phyloP scores from a whole-genome alignment of 1,284 basidiomycete species.

The Pseudozyma flocculosa region DNA sequence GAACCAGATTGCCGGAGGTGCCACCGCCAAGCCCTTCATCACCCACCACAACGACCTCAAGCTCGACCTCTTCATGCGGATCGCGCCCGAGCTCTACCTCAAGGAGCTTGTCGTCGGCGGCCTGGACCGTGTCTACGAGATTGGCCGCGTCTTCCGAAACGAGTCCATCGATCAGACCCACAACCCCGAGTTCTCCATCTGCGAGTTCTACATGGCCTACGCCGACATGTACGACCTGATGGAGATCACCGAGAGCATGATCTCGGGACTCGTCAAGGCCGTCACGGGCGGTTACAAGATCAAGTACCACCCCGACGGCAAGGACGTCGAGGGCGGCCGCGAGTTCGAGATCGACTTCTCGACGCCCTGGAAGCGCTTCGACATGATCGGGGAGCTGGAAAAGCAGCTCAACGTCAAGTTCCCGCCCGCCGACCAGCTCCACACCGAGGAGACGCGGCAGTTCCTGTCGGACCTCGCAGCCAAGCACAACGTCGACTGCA shows the following conservation, averaged over 20 bases:
- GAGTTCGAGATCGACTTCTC: slow-evolving; percentile 83
- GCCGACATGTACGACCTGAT: slow-evolving; percentile 99
- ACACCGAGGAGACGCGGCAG: slow-evolving; percentile 83
- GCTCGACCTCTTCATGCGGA: slow-evolving; percentile 95
- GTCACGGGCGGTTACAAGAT: slow-evolving; percentile 83
- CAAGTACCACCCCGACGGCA: slow-evolving; percentile 88
- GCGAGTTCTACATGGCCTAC: slow-evolving; percentile 99
- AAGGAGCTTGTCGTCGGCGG: slow-evolving; percentile 98
- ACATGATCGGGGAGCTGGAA: slow-evolving; percentile 94
- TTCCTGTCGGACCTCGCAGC: slow-evolving; percentile 80
- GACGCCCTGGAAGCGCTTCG: slow-evolving; percentile 97
- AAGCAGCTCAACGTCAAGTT: slow-evolving; percentile 89
- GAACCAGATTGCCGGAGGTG: slow-evolving; percentile 93
- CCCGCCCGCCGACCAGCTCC: slow-evolving; percentile 86
- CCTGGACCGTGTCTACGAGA: slow-evolving; percentile 95
- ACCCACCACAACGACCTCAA: slow-evolving; percentile 98
- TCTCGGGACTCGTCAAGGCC: slow-evolving; percentile 88
- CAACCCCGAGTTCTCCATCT: slow-evolving; percentile 70
- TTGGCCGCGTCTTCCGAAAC: slow-evolving; percentile 96
- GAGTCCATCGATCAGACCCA: slow-evolving; percentile 94
- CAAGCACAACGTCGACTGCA: slow-evolving; percentile 92
- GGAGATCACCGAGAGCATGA: slow-evolving; percentile 90
- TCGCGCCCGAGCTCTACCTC: slow-evolving; percentile 96
- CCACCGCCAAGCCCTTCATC: slow-evolving; percentile 96
- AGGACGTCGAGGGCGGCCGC: slow-evolving; percentile 66